Evolutionary conservation across 306 rosid species (phyloP).

Genomic region (Heteromeles arbutifolia): DNA sequence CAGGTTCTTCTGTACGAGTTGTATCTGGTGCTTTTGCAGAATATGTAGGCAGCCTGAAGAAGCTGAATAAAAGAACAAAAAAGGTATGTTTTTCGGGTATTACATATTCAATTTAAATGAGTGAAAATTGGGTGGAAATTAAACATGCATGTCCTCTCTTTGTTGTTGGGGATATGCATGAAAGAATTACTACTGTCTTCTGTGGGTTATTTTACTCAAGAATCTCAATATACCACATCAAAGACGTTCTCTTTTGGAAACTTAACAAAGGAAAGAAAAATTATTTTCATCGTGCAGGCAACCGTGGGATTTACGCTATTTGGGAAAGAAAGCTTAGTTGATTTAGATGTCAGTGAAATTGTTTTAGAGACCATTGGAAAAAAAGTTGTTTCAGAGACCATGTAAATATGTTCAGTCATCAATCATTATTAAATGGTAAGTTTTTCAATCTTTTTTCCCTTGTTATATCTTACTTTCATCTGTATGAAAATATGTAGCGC

Average conservation of each 20-base stretch:
- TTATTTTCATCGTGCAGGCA: slow-evolving; percentile 60
- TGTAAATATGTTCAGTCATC: slow-evolving; percentile 4
- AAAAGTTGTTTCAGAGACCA: slow-evolving; percentile 44
- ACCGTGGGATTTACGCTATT: slow-evolving; percentile 67
- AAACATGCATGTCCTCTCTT: background rate
- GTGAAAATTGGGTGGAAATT: background rate
- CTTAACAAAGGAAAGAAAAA: slow-evolving; percentile 1
- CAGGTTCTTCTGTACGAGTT: slow-evolving; percentile 64
- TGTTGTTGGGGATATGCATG: background rate
- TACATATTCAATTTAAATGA: slow-evolving; percentile 2
- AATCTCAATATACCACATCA: background rate
- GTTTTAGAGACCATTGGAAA: slow-evolving; percentile 28
- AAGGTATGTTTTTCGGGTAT: slow-evolving; percentile 30
- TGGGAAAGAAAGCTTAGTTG: slow-evolving; percentile 85
- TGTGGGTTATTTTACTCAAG: background rate
- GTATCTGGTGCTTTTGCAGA: slow-evolving; percentile 70
- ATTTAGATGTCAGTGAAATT: slow-evolving; percentile 54
- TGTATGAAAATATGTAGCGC: background rate
- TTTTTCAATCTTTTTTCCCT: slow-evolving; percentile 8
- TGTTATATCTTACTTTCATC: slow-evolving; percentile 4
- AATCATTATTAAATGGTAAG: slow-evolving; percentile 31
- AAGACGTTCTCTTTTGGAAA: background rate
- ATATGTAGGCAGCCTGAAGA: slow-evolving; percentile 70
- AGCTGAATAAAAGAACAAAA: slow-evolving; percentile 63
- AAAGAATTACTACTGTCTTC: background rate